Conservation (phyloP, 495 filamentous ascomycete genomes). For the Lasiosphaeria miniovina region DNA sequence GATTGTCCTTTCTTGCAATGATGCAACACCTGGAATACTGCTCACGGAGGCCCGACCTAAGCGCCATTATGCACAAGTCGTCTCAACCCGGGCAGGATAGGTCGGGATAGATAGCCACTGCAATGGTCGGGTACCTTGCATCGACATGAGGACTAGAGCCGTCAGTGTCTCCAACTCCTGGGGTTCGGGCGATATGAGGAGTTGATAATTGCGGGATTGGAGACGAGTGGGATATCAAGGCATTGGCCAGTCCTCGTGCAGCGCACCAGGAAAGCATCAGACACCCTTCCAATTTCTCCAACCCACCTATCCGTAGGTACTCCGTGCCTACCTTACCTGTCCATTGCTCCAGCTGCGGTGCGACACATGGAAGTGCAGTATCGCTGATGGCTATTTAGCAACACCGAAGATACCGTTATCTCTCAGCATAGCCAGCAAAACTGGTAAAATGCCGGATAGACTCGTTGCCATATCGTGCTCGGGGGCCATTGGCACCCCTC, state of each 20-base stretch:
- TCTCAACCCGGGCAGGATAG: slow-evolving; percentile 6
- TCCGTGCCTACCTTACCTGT: too few relatives aligned
- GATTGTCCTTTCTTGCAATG: too few relatives aligned
- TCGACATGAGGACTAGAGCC: neutral
- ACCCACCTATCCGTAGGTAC: slow-evolving; percentile 12
- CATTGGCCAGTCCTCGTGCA: slow-evolving; percentile 19
- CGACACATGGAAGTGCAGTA: slow-evolving; percentile 21
- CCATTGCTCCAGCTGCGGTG: slow-evolving; percentile 21
- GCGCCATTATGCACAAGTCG: slow-evolving; percentile 8
- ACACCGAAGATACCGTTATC: slow-evolving; percentile 19
- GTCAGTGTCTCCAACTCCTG: slow-evolving; percentile 1
- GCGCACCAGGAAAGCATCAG: neutral
- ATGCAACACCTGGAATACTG: too few relatives aligned
- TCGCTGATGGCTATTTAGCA: slow-evolving; percentile 31
- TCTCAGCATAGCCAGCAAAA: slow-evolving; percentile 31
- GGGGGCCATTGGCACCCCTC: slow-evolving; percentile 16
- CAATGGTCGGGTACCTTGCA: slow-evolving; percentile 34
- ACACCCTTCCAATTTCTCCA: slow-evolving; percentile 26
- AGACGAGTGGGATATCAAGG: slow-evolving; percentile 14
- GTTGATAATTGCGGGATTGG: slow-evolving; percentile 18
- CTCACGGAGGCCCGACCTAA: slow-evolving; percentile 2
- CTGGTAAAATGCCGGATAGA: slow-evolving; percentile 40
- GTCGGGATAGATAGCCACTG: neutral
- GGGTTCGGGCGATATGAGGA: slow-evolving; percentile 14
- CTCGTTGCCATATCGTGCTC: slow-evolving; percentile 17